Evolutionary conservation across 257 asterid genomes (phyloP), one percentile per base, ranked within the genome.

Genomic region (Verbascum thapsus): DNA sequence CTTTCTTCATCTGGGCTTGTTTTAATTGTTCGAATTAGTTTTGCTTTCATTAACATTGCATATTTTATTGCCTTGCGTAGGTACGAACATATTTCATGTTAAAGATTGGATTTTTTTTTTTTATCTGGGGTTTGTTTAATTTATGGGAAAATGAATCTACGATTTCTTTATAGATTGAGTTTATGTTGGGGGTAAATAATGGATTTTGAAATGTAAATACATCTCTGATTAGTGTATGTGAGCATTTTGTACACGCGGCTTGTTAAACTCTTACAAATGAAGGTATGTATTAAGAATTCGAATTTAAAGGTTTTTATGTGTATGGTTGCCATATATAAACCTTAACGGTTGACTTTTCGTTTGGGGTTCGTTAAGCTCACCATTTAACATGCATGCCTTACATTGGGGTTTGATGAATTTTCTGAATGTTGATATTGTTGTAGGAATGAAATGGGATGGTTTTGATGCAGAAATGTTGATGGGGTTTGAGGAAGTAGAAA

Each of bases 401-500:
- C 10, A n/a, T 55, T 58, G n/a, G 48, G 34, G 26, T 22, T 51
- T 61, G 4, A 48, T 51, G 47, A 44, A 16, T 32, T 19, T n/a
- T 51, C 42, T 50, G 63, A 1, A 8, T 58, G 70, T 51, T 52
- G 12, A 10, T 68, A n/a, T 16, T 55, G 5, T 61, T 74, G 75
- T 70, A 68, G 95, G 80, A 49, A 73, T 74, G 66, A 79, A 75
- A 72, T 78, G 80, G 88, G 86, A 77, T 51, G 80, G 71, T 71
- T 51, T 81, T 32, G 89, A 82, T 61, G 79, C 88, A 52, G 95
- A 87, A 59, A 73, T 76, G 82, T 71, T 78, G 68, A 82, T 81
- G 88, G 90, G 88, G 16, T 87, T 87, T 58, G 90, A 87, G 74
- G 95, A 87, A 74, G 66, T 80, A 3, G 90, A 87, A 10, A 61